phyloP scores from a whole-genome alignment of 169 alveolate genomes.

The Eimeria sp. region DNA sequence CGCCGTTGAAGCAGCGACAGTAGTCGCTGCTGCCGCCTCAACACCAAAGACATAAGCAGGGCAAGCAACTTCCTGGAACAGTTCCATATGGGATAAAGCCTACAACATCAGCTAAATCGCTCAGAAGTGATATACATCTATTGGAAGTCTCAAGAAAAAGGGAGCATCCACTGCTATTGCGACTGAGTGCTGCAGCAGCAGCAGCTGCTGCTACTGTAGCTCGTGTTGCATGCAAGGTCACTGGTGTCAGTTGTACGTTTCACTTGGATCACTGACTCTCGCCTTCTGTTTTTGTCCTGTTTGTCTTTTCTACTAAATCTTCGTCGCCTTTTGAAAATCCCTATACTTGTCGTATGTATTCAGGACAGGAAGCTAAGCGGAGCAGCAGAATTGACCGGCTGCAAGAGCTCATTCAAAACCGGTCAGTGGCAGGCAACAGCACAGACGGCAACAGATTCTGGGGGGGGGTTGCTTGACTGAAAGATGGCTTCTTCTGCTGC shows the following conservation, averaged over 20 bases:
- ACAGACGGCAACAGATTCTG: background rate
- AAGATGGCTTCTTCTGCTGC: slow-evolving; percentile 3
- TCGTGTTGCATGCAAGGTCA: slow-evolving; percentile 46
- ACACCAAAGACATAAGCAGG: background rate
- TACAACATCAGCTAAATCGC: background rate
- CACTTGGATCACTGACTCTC: background rate
- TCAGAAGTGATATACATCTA: background rate
- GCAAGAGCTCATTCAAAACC: background rate
- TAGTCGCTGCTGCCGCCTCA: background rate
- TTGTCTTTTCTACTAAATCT: background rate
- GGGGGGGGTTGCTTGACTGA: background rate
- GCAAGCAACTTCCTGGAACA: background rate
- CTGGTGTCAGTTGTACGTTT: slow-evolving; percentile 9
- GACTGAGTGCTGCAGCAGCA: background rate
- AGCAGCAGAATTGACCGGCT: background rate
- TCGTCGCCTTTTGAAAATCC: background rate
- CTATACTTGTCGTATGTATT: background rate
- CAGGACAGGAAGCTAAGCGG: background rate
- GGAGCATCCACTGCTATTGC: background rate
- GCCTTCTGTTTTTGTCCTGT: background rate
- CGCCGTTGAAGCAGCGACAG: background rate
- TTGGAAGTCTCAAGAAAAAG: background rate
- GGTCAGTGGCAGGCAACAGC: slow-evolving; percentile 35
- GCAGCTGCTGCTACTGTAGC: background rate
- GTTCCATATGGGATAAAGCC: too few relatives aligned